A percentile compares a stretch with the other conserved stretches of the same genome.
phyloP scores from a whole-genome alignment of 805 yeast genomes.

The Candida sphagnicola region DNA sequence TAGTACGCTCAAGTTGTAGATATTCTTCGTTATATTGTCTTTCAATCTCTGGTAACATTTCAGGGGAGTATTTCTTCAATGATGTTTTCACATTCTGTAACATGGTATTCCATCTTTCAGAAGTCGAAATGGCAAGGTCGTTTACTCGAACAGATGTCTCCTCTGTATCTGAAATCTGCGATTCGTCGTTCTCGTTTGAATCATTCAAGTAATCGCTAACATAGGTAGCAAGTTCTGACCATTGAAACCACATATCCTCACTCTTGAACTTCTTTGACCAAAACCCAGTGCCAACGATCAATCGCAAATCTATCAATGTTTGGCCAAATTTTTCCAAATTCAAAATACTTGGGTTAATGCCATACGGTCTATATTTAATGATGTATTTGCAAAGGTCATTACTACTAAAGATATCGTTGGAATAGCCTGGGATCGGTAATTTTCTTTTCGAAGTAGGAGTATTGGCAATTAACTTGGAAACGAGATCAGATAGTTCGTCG shows the following conservation, averaged over 20 bases:
- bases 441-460: slow-evolving; percentile 27
- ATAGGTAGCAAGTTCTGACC: slow-evolving; percentile 31
- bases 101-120: slow-evolving; percentile 27
- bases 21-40: slow-evolving; percentile 30
- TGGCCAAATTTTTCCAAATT: slow-evolving; percentile 41
- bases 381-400: slow-evolving; percentile 31
- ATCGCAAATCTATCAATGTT: slow-evolving; percentile 28
- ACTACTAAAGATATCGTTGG: slow-evolving; percentile 36
- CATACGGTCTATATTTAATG: slow-evolving; percentile 21
- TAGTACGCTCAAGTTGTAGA: slow-evolving; percentile 26
- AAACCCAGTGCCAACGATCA: slow-evolving; percentile 28
- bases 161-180: slow-evolving; percentile 2
- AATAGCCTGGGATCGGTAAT: slow-evolving; percentile 38
- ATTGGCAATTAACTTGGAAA: slow-evolving; percentile 17
- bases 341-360: slow-evolving; percentile 31
- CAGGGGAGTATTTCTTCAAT: slow-evolving; percentile 24
- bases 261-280: slow-evolving; percentile 34
- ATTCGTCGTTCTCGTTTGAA: not conserved
- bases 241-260: slow-evolving; percentile 43
- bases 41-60: slow-evolving; percentile 24
- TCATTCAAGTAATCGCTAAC: slow-evolving; percentile 7
- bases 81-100: slow-evolving; percentile 31
- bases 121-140: slow-evolving; percentile 23
- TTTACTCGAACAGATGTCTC: slow-evolving; percentile 10
- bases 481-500: slow-evolving; percentile 18